Conservation (phyloP, 2,329 filamentous ascomycete genomes). For the Capronia epimyces region DNA sequence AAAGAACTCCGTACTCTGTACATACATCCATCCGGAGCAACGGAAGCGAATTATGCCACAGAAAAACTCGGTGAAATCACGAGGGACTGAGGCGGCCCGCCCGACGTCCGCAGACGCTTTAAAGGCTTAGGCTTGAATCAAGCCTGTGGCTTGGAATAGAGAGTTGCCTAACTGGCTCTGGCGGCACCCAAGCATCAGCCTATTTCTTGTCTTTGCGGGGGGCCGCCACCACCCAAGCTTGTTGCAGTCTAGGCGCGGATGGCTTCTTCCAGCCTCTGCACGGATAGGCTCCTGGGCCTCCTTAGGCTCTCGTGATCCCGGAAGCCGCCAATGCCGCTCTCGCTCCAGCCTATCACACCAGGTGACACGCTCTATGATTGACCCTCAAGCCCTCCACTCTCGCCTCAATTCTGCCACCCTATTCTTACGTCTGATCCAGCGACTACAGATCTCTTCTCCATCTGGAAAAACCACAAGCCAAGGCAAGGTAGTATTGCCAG, state of each 20-base stretch:
- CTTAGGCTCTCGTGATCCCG: not conserved
- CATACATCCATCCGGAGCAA: too few relatives aligned
- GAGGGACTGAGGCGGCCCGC: too few relatives aligned
- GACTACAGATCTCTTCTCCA: constrained; percentile 9
- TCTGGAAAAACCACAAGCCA: constrained; percentile 6
- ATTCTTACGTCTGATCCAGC: not conserved
- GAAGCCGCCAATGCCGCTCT: not conserved
- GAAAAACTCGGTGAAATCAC: too few relatives aligned
- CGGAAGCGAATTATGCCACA: too few relatives aligned
- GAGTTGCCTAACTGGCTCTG: not conserved
- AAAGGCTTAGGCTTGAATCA: too few relatives aligned
- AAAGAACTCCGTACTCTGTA: too few relatives aligned
- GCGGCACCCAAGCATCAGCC: not conserved
- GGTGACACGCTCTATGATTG: constrained; percentile 1
- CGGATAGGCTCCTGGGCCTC: not conserved
- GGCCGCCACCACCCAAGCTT: not conserved
- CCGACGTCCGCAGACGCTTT: too few relatives aligned
- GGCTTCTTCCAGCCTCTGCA: not conserved
- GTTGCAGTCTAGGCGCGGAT: not conserved
- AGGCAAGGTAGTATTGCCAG: not conserved
- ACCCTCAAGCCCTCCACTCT: not conserved
- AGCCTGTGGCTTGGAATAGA: too few relatives aligned
- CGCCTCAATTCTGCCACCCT: not conserved
- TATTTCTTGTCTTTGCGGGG: not conserved
- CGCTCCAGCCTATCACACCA: not conserved